Conservation (phyloP, 1,284 basidiomycete genomes). For the Ceratobasidium sp. region DNA sequence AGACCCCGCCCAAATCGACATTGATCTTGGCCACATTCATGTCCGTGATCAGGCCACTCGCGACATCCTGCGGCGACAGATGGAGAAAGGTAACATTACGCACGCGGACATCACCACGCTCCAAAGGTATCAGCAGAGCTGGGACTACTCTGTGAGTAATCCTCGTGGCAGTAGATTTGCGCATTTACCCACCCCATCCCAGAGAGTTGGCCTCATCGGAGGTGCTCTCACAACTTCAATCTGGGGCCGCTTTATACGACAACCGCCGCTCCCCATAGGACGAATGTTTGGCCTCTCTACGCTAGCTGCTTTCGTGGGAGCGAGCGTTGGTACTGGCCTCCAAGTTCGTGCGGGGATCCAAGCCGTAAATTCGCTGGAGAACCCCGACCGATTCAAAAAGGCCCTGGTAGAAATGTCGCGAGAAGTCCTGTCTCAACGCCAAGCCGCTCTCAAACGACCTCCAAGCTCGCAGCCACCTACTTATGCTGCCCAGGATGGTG, state of each 20-base stretch:
- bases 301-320: conserved; percentile 44
- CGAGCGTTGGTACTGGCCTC: conserved; percentile 56
- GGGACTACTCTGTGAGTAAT: conserved; percentile 56
- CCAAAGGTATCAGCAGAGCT: conserved; percentile 22
- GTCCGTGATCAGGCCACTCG: conserved; percentile 55
- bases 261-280: conserved; percentile 52
- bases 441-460: conserved; percentile 55
- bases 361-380: conserved; percentile 64
- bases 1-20: conserved; percentile 46
- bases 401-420: conserved; percentile 59
- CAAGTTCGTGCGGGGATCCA: conserved; percentile 62
- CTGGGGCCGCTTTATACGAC: conserved; percentile 56
- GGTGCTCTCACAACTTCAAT: conserved; percentile 52
- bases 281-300: conserved; percentile 49
- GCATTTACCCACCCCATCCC: conserved; percentile 52
- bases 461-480: conserved; percentile 51
- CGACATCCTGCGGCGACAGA: conserved; percentile 68
- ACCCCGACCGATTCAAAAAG: conserved; percentile 60
- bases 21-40: conserved; percentile 62
- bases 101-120: conserved; percentile 62
- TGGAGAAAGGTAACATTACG: conserved; percentile 67
- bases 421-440: conserved; percentile 48
- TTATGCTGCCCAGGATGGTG: conserved; percentile 50
- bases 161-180: conserved; percentile 65
- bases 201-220: conserved; percentile 55